Evolutionary conservation across 1,284 basidiomycete genomes (phyloP).

Genomic region (Pulveroboletus sp.): DNA sequence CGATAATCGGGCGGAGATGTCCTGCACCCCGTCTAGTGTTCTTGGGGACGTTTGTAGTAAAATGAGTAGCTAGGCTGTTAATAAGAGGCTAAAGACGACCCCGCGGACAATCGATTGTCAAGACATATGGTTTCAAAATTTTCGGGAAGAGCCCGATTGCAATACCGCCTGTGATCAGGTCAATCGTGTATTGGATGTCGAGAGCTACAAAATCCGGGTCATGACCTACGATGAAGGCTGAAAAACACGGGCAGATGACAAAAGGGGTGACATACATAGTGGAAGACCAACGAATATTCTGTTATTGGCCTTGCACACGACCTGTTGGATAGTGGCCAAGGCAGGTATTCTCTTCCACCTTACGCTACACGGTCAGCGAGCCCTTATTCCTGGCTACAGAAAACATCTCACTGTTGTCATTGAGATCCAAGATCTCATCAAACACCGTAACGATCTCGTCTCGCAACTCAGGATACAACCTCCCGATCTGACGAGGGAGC

Average conservation of each 20-base stretch:
- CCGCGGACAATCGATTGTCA: background rate
- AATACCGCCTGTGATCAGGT: constrained; percentile 30
- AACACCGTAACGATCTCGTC: no score
- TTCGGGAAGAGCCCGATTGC: constrained; percentile 40
- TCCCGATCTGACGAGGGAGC: no score
- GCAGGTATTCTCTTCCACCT: no score
- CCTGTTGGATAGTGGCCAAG: no score
- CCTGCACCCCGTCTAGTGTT: constrained; percentile 17
- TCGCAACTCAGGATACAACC: no score
- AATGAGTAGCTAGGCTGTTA: constrained; percentile 3
- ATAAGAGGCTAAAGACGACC: rapidly evolving
- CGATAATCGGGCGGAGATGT: constrained; percentile 39
- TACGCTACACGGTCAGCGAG: no score
- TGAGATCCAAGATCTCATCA: no score
- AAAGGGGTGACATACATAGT: background rate
- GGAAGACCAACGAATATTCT: no score
- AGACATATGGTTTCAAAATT: constrained; percentile 41
- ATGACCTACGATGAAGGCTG: background rate
- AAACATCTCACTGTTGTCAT: no score
- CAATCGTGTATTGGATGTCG: constrained; percentile 37
- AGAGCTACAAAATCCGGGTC: constrained; percentile 40
- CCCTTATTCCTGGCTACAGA: no score
- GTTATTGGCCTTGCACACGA: no score
- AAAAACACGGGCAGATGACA: no score
- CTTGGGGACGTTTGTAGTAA: constrained; percentile 25